A percentile compares a stretch with the other conserved stretches of the same genome.
Evolutionary conservation across 345 rosid genomes (phyloP).

Genomic region (Toxicodendron radicans): DNA sequence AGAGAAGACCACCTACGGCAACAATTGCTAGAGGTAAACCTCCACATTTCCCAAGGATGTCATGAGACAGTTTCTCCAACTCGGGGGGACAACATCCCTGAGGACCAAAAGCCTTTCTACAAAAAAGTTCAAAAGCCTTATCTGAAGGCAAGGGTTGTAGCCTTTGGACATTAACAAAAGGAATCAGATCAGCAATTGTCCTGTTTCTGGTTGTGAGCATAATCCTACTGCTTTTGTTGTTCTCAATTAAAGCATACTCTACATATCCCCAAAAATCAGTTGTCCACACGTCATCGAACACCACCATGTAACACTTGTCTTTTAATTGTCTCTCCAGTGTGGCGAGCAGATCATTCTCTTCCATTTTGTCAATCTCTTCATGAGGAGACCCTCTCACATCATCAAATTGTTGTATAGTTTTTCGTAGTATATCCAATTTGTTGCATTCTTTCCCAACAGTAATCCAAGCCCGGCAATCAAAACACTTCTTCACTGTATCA

Average conservation of each 20-base stretch:
- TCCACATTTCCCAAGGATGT: conserved; percentile 17
- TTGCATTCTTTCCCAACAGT: conserved; percentile 12
- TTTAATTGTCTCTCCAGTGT: conserved; percentile 9
- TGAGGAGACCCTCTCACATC: background rate
- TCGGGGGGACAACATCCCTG: conserved; percentile 5
- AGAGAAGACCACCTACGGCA: conserved; percentile 14
- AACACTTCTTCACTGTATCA: background rate
- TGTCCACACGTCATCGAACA: conserved; percentile 26
- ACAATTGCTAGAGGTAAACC: conserved; percentile 30
- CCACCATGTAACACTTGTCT: conserved; percentile 17
- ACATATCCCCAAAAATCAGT: conserved; percentile 19
- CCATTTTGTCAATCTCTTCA: background rate
- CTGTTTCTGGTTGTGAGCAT: conserved; percentile 18
- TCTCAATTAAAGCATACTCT: conserved; percentile 21
- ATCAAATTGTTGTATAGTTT: background rate
- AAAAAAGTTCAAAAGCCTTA: conserved; percentile 12
- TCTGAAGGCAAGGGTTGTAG: conserved; percentile 8
- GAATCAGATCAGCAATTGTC: background rate
- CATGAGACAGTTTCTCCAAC: conserved; percentile 2
- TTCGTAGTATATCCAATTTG: background rate
- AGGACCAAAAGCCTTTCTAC: conserved; percentile 6
- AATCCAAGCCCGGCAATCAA: conserved; percentile 19
- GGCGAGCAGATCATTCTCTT: background rate
- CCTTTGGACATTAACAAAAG: background rate
- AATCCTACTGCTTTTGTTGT: conserved; percentile 14